These are phyloP conservation scores for Eutreptiella sp. DNA, from an alignment of 208 protist species.

Conservation along the genomic window DNA sequence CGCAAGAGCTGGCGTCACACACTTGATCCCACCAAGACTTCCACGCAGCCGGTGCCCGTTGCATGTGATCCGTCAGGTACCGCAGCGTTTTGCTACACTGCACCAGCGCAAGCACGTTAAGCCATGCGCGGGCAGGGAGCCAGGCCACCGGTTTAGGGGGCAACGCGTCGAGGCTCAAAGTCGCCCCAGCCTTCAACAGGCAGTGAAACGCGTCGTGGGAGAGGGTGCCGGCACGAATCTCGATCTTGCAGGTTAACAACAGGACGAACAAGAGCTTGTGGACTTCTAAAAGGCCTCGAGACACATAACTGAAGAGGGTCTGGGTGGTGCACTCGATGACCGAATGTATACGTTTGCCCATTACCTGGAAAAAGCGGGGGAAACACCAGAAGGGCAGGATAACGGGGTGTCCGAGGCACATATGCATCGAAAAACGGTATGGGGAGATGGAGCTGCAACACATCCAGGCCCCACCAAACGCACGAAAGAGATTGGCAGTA, in stretches of 20 bases:
- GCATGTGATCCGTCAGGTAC: slow-evolving; percentile 47
- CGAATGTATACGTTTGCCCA: no score
- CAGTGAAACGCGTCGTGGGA: slow-evolving; percentile 35
- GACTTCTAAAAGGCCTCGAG: slow-evolving; percentile 58
- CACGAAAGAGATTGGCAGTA: no score
- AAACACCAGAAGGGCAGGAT: no score
- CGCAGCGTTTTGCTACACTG: slow-evolving; percentile 36
- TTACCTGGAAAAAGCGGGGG: no score
- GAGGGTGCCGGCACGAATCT: slow-evolving; percentile 28
- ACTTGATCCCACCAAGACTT: slow-evolving; percentile 31
- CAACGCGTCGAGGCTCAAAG: slow-evolving; percentile 27
- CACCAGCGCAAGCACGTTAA: slow-evolving; percentile 45
- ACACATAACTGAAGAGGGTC: slow-evolving; percentile 49
- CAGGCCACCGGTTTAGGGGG: slow-evolving; percentile 30
- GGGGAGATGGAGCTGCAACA: no score
- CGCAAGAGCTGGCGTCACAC: no score
- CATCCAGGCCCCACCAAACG: no score
- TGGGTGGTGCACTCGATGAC: slow-evolving; percentile 65
- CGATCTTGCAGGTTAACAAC: slow-evolving; percentile 60
- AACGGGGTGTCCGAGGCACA: no score
- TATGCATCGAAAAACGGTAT: no score
- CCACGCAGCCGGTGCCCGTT: slow-evolving; percentile 43
- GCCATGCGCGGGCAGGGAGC: slow-evolving; percentile 57
- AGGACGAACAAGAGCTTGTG: slow-evolving; percentile 72
- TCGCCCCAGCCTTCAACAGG: slow-evolving; percentile 58